phyloP scores from a whole-genome alignment of 176 grass and related monocot species.

The Panicum miliaceum region DNA sequence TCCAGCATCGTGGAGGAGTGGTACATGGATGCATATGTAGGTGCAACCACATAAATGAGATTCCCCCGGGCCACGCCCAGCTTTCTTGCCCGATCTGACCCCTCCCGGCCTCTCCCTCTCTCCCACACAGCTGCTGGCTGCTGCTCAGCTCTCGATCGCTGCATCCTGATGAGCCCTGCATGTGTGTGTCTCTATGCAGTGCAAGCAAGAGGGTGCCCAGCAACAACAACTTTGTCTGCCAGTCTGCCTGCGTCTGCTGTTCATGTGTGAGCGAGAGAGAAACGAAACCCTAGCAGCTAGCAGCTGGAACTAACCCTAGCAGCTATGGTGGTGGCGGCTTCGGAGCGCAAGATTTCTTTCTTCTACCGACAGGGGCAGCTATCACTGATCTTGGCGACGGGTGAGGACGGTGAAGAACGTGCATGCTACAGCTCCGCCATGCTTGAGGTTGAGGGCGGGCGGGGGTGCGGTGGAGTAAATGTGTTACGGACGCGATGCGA shows the following conservation, averaged over 20 bases:
- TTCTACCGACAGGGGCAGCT: conserved; percentile 7
- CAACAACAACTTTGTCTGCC: conserved; percentile 41
- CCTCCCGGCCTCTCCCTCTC: not conserved
- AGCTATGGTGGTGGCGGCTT: not conserved
- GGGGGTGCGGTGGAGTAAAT: conserved; percentile 56
- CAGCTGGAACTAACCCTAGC: too few relatives aligned
- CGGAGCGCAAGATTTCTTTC: not conserved
- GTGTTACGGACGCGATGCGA: conserved; percentile 43
- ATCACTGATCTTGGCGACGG: conserved; percentile 13
- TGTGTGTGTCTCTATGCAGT: conserved; percentile 50
- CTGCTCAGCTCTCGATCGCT: too few relatives aligned
- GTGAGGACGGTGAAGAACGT: conserved; percentile 33
- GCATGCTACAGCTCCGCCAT: conserved; percentile 24
- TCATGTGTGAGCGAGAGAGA: not conserved
- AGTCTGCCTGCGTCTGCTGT: not conserved
- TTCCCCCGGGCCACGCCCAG: conserved; percentile 32
- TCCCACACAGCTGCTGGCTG: too few relatives aligned
- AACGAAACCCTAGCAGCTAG: conserved; percentile 3
- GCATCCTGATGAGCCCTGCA: conserved; percentile 1
- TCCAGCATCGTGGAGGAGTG: conserved; percentile 14
- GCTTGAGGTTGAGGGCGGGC: conserved; percentile 34
- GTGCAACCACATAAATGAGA: conserved; percentile 80
- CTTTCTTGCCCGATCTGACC: conserved; percentile 27
- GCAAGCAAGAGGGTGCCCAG: conserved; percentile 9
- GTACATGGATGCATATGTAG: conserved; percentile 57